These are phyloP conservation scores for Bipolaris bicolor DNA, from an alignment of 2,329 filamentous ascomycete genomes.

Conservation along the genomic window DNA sequence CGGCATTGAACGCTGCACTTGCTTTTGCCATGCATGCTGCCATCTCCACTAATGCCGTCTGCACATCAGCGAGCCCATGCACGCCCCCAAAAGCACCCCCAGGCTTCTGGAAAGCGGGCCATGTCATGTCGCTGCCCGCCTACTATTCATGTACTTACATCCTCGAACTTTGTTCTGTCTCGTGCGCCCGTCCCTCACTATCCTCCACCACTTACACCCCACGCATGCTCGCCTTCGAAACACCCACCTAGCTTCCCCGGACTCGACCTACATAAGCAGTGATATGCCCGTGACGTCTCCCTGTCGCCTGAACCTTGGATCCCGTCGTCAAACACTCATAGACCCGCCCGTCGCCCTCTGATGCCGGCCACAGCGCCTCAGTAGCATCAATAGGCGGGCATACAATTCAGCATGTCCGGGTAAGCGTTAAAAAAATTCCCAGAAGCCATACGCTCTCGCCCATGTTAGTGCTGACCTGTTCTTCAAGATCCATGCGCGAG, in stretches of 20 bases:
- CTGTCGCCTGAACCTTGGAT: constrained; percentile 1
- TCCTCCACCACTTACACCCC: constrained; percentile 19
- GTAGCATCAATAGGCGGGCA: constrained; percentile 11
- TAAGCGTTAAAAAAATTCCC: constrained; percentile 16
- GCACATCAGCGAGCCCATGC: constrained; percentile 11
- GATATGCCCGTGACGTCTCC: constrained; percentile 12
- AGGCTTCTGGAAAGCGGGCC: constrained; percentile 3
- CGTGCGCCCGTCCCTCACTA: constrained; percentile 2
- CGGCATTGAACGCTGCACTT: constrained; percentile 11
- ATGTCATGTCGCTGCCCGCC: background rate
- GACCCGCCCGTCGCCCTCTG: constrained; percentile 5
- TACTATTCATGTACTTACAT: background rate
- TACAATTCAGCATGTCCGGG: constrained; percentile 30
- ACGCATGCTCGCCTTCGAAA: constrained; percentile 24
- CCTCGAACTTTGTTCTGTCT: constrained; percentile 10
- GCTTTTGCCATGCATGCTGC: constrained; percentile 20
- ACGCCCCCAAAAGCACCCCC: constrained; percentile 23
- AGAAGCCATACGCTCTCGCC: constrained; percentile 1
- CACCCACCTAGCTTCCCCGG: constrained; percentile 7
- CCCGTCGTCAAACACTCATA: background rate
- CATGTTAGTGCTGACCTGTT: constrained; percentile 35
- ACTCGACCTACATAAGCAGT: constrained; percentile 18
- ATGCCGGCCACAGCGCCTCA: constrained; percentile 19
- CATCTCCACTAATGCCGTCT: constrained; percentile 6
- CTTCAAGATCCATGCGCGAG: constrained; percentile 56